A percentile compares a stretch with the other conserved stretches of the same genome.
phyloP scores from a whole-genome alignment of 345 rosid genomes.

The Trapa bicornis region DNA sequence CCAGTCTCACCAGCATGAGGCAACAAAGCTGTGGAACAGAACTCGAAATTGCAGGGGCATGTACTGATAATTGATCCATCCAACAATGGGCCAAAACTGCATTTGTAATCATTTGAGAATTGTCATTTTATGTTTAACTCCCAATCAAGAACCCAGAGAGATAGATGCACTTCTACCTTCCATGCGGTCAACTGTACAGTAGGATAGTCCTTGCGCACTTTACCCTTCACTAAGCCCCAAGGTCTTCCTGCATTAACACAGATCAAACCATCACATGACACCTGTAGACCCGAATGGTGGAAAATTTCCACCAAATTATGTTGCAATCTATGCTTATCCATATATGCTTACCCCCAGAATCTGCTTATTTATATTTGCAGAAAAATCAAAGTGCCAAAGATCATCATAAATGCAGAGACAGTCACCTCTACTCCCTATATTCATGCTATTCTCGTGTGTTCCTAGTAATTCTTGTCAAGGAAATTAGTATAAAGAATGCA shows the following conservation, averaged over 20 bases:
- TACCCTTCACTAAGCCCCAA: constrained; percentile 54
- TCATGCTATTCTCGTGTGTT: background rate
- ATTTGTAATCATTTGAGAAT: constrained; percentile 5
- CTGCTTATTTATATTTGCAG: background rate
- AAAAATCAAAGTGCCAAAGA: background rate
- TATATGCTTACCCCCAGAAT: background rate
- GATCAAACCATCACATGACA: background rate
- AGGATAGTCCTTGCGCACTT: constrained; percentile 54
- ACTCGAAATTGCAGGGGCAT: constrained; percentile 78
- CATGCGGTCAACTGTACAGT: constrained; percentile 71
- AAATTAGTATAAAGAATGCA: background rate
- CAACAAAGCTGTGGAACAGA: constrained; percentile 52
- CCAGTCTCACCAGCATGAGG: constrained; percentile 56
- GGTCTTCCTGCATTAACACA: constrained; percentile 47
- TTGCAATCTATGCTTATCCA: background rate
- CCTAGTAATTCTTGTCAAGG: background rate
- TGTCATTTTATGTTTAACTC: background rate
- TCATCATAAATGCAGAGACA: background rate
- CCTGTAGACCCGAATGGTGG: background rate
- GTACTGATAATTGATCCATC: constrained; percentile 77
- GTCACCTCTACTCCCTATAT: background rate
- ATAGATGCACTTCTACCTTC: constrained; percentile 35
- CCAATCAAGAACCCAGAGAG: background rate
- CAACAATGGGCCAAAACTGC: constrained; percentile 89
- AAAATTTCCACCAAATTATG: background rate